A percentile compares a stretch with the other conserved stretches of the same genome.
Evolutionary conservation across 164 flowering plant species (phyloP).

Genomic region (Santalum album): DNA sequence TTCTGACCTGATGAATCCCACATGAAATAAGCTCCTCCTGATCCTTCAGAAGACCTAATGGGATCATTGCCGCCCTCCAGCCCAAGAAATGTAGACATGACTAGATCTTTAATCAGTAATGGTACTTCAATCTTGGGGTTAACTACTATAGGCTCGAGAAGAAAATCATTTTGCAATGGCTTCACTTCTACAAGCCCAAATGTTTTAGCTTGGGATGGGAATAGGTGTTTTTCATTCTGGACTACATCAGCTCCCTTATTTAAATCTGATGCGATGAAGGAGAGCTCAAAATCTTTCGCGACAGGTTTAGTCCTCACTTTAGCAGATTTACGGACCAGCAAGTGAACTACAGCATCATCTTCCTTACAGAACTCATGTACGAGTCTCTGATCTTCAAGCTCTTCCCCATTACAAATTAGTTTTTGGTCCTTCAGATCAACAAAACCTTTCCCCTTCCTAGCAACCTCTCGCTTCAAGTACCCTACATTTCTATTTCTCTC

Average conservation of each 20-base stretch:
- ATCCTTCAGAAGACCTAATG: conserved; percentile 32
- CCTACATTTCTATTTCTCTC: conserved; percentile 30
- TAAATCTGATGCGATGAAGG: conserved; percentile 18
- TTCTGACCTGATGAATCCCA: conserved; percentile 25
- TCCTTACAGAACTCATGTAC: conserved; percentile 22
- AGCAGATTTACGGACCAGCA: conserved; percentile 26
- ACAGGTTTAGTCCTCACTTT: conserved; percentile 25
- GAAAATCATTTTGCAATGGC: conserved; percentile 10
- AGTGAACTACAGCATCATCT: conserved; percentile 22
- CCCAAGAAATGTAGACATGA: conserved; percentile 22
- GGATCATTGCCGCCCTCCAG: conserved; percentile 28
- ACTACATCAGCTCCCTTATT: conserved; percentile 5
- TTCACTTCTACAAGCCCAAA: conserved; percentile 4
- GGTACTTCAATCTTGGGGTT: conserved; percentile 17
- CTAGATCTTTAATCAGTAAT: conserved; percentile 14
- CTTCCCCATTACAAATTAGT: conserved; percentile 28
- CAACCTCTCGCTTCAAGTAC: conserved; percentile 30
- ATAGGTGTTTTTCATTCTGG: conserved; percentile 1
- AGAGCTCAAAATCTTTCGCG: conserved; percentile 24
- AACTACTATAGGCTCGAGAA: conserved; percentile 24
- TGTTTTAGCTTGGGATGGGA: background rate
- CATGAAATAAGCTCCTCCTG: conserved; percentile 43
- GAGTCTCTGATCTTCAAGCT: conserved; percentile 35
- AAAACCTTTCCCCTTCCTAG: conserved; percentile 21
- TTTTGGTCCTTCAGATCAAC: conserved; percentile 22